phyloP scores from a whole-genome alignment of 2,329 filamentous ascomycete species.

The Stachybotrys chlorohalonatus region DNA sequence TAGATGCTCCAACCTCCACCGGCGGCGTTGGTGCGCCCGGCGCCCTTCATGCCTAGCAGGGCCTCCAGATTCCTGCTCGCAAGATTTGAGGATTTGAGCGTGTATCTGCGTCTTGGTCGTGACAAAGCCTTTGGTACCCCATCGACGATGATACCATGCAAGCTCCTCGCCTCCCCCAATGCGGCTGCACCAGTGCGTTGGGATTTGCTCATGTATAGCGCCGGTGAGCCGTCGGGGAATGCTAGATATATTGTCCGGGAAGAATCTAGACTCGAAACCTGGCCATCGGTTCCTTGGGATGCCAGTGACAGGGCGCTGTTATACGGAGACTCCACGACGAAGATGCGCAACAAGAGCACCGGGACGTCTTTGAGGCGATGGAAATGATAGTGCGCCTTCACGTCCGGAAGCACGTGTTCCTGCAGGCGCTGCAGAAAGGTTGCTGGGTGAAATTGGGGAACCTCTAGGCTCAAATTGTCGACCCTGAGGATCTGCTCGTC shows the following conservation, averaged over 20 bases:
- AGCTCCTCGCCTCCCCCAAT: conserved; percentile 47
- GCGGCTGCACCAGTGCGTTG: conserved; percentile 31
- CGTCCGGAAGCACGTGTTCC: conserved; percentile 62
- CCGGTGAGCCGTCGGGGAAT: conserved; percentile 72
- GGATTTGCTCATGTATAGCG: conserved; percentile 57
- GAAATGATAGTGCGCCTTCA: conserved; percentile 78
- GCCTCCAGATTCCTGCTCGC: conserved; percentile 63
- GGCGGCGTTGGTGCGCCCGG: conserved; percentile 60
- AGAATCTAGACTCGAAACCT: conserved; percentile 44
- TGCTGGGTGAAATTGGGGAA: conserved; percentile 70
- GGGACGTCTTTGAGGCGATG: conserved; percentile 61
- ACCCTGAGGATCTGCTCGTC: conserved; percentile 30
- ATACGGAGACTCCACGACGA: conserved; percentile 74
- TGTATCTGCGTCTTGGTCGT: conserved; percentile 61
- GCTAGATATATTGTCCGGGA: conserved; percentile 70
- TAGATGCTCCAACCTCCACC: conserved; percentile 77
- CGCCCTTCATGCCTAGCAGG: conserved; percentile 59
- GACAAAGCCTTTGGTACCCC: conserved; percentile 79
- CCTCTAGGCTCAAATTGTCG: conserved; percentile 35
- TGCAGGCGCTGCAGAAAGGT: conserved; percentile 73
- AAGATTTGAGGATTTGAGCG: conserved; percentile 58
- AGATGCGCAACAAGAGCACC: conserved; percentile 66
- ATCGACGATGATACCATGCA: conserved; percentile 64
- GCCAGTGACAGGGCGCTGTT: conserved; percentile 46
- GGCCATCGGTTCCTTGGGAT: conserved; percentile 17